phyloP scores from a whole-genome alignment of 208 protist species.

The Crithidia thermophila region DNA sequence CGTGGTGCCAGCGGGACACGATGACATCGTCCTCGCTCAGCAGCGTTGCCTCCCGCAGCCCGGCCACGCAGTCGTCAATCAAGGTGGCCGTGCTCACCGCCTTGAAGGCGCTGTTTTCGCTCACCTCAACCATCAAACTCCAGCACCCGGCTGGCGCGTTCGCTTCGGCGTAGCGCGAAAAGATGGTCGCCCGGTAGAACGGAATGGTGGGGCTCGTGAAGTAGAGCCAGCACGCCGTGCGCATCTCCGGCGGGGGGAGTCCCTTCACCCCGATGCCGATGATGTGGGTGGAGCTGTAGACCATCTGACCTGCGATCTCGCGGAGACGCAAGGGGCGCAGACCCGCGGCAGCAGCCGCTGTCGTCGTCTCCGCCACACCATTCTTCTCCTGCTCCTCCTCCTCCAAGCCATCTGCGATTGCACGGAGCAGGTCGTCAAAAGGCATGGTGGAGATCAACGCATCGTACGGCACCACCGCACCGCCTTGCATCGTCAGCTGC shows the following conservation, averaged over 20 bases:
- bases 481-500: constrained; percentile 38
- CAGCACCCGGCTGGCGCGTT: constrained; percentile 66
- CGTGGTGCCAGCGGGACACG: constrained; percentile 55
- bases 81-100: constrained; percentile 39
- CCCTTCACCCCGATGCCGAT: constrained; percentile 73
- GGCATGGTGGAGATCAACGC: constrained; percentile 59
- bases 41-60: constrained; percentile 42
- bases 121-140: constrained; percentile 79
- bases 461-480: constrained; percentile 49
- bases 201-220: constrained; percentile 67
- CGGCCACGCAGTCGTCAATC: constrained; percentile 51
- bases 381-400: constrained; percentile 11
- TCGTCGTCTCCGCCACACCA: neutral
- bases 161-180: constrained; percentile 69
- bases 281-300: constrained; percentile 64
- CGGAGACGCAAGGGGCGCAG: constrained; percentile 29
- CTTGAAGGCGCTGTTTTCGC: constrained; percentile 25
- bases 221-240: constrained; percentile 78
- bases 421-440: constrained; percentile 50
- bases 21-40: constrained; percentile 48
- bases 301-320: constrained; percentile 44
- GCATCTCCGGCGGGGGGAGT: constrained; percentile 41
- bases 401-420: constrained; percentile 27
- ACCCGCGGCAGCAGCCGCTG: too few species aligned
- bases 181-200: constrained; percentile 81